These are phyloP conservation scores for Globisporangium acanthophoron DNA, from an alignment of 352 stramenopile genomes.

Conservation along the genomic window DNA sequence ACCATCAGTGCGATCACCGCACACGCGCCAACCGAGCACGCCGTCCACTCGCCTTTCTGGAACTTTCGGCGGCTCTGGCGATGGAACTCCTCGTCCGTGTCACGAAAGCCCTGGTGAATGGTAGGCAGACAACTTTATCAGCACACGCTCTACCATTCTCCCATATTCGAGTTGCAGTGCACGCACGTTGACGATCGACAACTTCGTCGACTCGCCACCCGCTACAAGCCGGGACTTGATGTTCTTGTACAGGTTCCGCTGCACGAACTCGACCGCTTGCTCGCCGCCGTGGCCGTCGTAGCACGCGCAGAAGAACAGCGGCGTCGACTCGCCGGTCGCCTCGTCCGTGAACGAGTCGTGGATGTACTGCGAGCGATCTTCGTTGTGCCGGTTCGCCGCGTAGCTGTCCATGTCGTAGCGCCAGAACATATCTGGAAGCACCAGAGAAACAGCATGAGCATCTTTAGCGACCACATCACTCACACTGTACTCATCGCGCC, in stretches of 20 bases:
- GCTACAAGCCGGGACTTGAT: constrained; percentile 32
- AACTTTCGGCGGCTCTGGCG: constrained; percentile 46
- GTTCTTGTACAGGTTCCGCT: constrained; percentile 54
- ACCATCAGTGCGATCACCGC: constrained; percentile 53
- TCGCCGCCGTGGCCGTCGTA: constrained; percentile 67
- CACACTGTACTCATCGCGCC: not conserved
- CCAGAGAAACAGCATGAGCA: not conserved
- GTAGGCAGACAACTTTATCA: not conserved
- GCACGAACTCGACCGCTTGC: constrained; percentile 60
- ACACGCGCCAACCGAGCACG: constrained; percentile 60
- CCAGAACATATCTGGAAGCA: constrained; percentile 36
- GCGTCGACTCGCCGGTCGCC: constrained; percentile 14
- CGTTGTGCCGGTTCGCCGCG: constrained; percentile 55
- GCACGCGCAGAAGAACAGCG: constrained; percentile 64
- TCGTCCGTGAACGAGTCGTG: constrained; percentile 26
- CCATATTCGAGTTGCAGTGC: not conserved
- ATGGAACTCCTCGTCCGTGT: constrained; percentile 60
- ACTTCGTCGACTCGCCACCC: constrained; percentile 23
- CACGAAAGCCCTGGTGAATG: constrained; percentile 30
- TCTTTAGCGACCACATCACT: not conserved
- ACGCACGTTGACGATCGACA: constrained; percentile 41
- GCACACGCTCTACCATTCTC: not conserved
- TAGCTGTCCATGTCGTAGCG: constrained; percentile 70
- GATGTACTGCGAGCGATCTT: constrained; percentile 58
- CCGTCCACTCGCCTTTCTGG: constrained; percentile 42